Percentiles rank a stretch among this genome's conserved stretches.
Evolutionary conservation across 306 rosid species (phyloP).

Genomic region (Cotoneaster glaucophyllus): DNA sequence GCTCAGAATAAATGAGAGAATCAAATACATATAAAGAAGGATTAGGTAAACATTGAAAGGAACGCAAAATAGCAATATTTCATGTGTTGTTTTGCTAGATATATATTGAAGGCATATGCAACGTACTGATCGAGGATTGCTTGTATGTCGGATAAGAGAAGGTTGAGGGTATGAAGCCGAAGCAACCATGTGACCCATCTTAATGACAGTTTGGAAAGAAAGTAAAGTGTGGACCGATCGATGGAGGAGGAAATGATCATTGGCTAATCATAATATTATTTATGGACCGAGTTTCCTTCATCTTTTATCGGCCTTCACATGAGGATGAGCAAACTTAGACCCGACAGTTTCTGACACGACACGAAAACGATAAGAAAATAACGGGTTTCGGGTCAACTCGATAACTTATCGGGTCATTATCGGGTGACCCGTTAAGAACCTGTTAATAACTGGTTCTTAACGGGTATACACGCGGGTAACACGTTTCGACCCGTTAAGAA

Average conservation of each 20-base stretch:
- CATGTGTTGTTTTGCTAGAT: slow-evolving; percentile 41
- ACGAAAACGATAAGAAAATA: too few species aligned
- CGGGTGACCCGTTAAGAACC: too few species aligned
- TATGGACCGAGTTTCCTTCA: too few species aligned
- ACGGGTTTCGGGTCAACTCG: too few species aligned
- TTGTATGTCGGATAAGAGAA: slow-evolving; percentile 43
- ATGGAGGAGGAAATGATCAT: slow-evolving; percentile 27
- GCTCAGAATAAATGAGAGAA: neutral
- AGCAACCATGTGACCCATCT: slow-evolving; percentile 63
- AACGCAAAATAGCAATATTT: slow-evolving; percentile 34
- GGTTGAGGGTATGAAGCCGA: slow-evolving; percentile 20
- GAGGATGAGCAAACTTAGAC: too few species aligned
- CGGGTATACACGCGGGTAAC: too few species aligned
- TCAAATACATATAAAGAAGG: neutral
- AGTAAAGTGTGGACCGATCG: slow-evolving; percentile 41
- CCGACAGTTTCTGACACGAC: too few species aligned
- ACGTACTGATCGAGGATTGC: slow-evolving; percentile 29
- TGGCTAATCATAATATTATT: slow-evolving; percentile 3
- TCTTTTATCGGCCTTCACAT: too few species aligned
- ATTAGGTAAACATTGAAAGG: slow-evolving; percentile 2
- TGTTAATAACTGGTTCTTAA: too few species aligned
- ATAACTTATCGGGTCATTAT: too few species aligned
- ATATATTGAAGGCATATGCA: neutral
- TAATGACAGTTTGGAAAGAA: slow-evolving; percentile 51
- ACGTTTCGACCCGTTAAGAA: too few species aligned